Evolutionary conservation across 108 stramenopile species (phyloP).

Genomic region (Pseudonitzschia delicatissima): DNA sequence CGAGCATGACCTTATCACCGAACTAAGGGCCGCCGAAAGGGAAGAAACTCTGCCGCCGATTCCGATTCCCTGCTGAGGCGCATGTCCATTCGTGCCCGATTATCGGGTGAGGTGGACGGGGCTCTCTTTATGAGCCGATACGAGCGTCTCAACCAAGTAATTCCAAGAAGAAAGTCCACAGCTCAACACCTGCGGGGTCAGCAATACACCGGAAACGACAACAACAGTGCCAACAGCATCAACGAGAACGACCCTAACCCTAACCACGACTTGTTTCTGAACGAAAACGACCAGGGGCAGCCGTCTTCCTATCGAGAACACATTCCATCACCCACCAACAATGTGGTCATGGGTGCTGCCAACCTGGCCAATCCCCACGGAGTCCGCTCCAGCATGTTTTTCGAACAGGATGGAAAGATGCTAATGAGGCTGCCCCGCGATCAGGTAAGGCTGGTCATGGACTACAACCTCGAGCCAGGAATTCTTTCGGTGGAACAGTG

Average conservation of each 20-base stretch:
- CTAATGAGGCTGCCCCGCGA: slow-evolving; percentile 50
- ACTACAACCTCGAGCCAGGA: slow-evolving; percentile 54
- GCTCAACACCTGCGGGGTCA: neutral
- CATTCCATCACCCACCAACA: slow-evolving; percentile 3
- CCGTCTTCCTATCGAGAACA: neutral
- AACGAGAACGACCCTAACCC: neutral
- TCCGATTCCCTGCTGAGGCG: slow-evolving; percentile 6
- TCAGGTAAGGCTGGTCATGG: slow-evolving; percentile 55
- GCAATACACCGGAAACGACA: neutral
- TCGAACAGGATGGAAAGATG: slow-evolving; percentile 36
- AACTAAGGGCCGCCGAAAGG: neutral
- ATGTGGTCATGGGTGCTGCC: neutral
- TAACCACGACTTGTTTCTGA: slow-evolving; percentile 10
- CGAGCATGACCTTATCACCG: neutral
- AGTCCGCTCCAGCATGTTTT: slow-evolving; percentile 29
- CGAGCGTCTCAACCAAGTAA: slow-evolving; percentile 40
- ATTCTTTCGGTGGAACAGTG: slow-evolving; percentile 56
- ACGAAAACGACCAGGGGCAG: neutral
- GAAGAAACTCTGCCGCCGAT: neutral
- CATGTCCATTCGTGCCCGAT: slow-evolving; percentile 9
- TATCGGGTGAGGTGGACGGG: slow-evolving; percentile 16
- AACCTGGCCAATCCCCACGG: neutral
- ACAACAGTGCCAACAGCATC: slow-evolving; percentile 1
- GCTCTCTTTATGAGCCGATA: slow-evolving; percentile 26
- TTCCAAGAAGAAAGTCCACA: neutral